These are phyloP conservation scores for Trichopus zeylanicus DNA, from an alignment of 116 monocot species.

Conservation along the genomic window DNA sequence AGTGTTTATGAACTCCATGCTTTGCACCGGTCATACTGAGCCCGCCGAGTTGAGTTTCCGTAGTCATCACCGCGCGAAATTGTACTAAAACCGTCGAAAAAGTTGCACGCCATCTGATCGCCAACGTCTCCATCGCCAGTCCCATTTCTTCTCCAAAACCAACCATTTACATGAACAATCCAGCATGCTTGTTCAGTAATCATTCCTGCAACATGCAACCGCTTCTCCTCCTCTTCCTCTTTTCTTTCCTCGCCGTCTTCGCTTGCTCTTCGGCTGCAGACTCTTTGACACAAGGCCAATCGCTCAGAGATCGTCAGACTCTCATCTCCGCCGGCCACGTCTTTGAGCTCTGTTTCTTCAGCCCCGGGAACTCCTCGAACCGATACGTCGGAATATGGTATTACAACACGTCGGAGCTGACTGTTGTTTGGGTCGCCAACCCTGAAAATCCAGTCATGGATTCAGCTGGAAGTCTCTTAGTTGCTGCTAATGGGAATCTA, in stretches of 20 bases:
- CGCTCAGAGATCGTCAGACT: slow-evolving; percentile 14
- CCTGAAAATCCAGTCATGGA: slow-evolving; percentile 15
- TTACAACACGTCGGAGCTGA: slow-evolving; percentile 6
- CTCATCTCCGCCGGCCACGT: slow-evolving; percentile 21
- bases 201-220: slow-evolving; percentile 32
- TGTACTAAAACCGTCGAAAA: too few relatives aligned
- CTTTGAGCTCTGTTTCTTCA: slow-evolving; percentile 28
- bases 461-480: slow-evolving; percentile 2
- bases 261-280: slow-evolving; percentile 7
- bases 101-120: too few relatives aligned
- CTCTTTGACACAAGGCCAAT: slow-evolving; percentile 1
- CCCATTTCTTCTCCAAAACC: too few relatives aligned
- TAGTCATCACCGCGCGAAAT: too few relatives aligned
- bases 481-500: slow-evolving; percentile 16
- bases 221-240: slow-evolving; percentile 19
- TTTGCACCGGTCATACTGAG: too few relatives aligned
- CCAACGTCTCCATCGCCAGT: too few relatives aligned
- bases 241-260: background rate
- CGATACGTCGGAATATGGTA: slow-evolving; percentile 35
- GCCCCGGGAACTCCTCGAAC: slow-evolving; percentile 11
- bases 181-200: too few relatives aligned
- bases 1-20: too few relatives aligned
- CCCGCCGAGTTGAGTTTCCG: too few relatives aligned
- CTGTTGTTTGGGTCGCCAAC: slow-evolving; percentile 29
- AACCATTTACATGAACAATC: too few relatives aligned